Conservation (phyloP, 768 basidiomycete species). For the Cantharellus anzutake region DNA sequence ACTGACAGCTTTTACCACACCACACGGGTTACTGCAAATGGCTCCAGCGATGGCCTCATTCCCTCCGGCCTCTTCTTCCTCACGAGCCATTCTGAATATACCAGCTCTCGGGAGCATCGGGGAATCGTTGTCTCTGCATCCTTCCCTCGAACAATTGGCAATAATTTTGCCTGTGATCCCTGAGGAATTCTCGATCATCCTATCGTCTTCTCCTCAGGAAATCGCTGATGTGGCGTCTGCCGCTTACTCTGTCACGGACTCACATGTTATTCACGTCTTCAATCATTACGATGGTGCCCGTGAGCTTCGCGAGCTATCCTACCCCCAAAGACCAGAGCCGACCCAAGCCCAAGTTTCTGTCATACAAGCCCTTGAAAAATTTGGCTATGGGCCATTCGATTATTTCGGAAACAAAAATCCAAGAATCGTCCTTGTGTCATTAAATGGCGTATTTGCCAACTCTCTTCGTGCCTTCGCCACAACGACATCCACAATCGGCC, state of each 20-base stretch:
- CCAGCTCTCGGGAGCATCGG: constrained; percentile 51
- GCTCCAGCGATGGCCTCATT: constrained; percentile 56
- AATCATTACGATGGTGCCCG: constrained; percentile 69
- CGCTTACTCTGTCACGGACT: constrained; percentile 45
- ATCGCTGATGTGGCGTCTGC: constrained; percentile 56
- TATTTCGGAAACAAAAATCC: constrained; percentile 51
- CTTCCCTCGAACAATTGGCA: constrained; percentile 54
- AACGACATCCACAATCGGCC: constrained; percentile 32
- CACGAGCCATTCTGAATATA: constrained; percentile 67
- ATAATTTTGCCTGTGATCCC: constrained; percentile 36
- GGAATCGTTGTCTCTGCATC: constrained; percentile 47
- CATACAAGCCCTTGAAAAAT: constrained; percentile 29
- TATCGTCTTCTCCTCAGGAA: constrained; percentile 75
- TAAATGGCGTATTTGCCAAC: constrained; percentile 63
- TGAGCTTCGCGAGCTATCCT: constrained; percentile 44
- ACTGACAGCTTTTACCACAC: constrained; percentile 66
- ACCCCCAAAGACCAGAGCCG: constrained; percentile 17
- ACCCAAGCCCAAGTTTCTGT: constrained; percentile 15
- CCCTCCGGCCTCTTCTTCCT: constrained; percentile 37
- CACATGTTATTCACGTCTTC: constrained; percentile 75
- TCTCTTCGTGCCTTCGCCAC: constrained; percentile 33
- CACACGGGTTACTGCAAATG: constrained; percentile 70
- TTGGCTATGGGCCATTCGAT: constrained; percentile 60
- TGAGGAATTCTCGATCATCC: constrained; percentile 46
- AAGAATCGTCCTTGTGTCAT: constrained; percentile 42